A percentile compares a stretch with the other conserved stretches of the same genome.
Evolutionary conservation across 2,329 filamentous ascomycete genomes (phyloP).

Genomic region (Sordariomycetes sp.): DNA sequence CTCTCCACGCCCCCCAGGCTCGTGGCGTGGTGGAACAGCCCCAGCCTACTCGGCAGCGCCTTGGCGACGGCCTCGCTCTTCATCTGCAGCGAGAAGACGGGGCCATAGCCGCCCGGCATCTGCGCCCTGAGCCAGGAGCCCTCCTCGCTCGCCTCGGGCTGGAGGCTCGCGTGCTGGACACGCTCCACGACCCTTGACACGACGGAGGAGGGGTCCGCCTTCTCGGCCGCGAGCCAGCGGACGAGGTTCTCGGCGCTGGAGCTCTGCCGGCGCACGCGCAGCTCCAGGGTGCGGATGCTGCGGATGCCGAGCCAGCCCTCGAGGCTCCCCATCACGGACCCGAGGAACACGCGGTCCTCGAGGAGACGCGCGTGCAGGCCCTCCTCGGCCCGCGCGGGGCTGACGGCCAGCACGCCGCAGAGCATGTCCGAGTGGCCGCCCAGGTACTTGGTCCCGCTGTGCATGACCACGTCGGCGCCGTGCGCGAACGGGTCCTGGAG

Average conservation of each 20-base stretch:
- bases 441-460: constrained; percentile 90
- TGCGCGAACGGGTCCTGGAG: constrained; percentile 72
- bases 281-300: constrained; percentile 71
- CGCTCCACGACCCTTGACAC: constrained; percentile 36
- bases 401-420: constrained; percentile 66
- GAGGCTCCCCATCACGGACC: constrained; percentile 74
- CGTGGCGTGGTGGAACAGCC: constrained; percentile 87
- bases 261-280: constrained; percentile 69
- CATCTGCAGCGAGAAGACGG: constrained; percentile 70
- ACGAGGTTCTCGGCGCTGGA: constrained; percentile 58
- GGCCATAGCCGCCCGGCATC: constrained; percentile 84
- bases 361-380: constrained; percentile 49
- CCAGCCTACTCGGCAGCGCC: constrained; percentile 61
- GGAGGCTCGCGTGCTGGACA: constrained; percentile 69
- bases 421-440: constrained; percentile 92
- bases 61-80: constrained; percentile 47
- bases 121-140: constrained; percentile 65
- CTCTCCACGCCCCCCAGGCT: constrained; percentile 90
- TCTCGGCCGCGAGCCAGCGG: constrained; percentile 48
- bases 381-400: constrained; percentile 28
- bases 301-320: constrained; percentile 88
- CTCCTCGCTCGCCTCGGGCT: constrained; percentile 44
- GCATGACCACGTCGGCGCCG: constrained; percentile 81
- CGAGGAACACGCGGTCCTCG: constrained; percentile 62
- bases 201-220: constrained; percentile 16